These are phyloP conservation scores for Blastobotrys parvus DNA, from an alignment of 805 yeast species.

Conservation along the genomic window DNA sequence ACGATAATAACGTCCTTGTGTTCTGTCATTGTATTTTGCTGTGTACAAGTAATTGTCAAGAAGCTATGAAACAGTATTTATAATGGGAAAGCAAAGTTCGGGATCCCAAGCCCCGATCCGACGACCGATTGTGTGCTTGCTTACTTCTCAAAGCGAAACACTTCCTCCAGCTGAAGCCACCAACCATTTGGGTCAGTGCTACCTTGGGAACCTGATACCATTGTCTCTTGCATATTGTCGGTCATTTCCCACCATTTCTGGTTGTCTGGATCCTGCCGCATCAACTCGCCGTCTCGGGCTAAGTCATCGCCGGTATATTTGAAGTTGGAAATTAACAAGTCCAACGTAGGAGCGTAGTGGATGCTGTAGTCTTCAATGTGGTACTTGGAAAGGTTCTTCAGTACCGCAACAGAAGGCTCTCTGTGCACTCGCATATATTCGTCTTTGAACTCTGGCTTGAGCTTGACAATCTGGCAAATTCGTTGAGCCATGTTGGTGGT, in stretches of 20 bases:
- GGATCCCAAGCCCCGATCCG: no score
- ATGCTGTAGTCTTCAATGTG: constrained; percentile 37
- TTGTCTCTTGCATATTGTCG: constrained; percentile 33
- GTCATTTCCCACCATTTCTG: constrained; percentile 36
- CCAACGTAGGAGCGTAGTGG: constrained; percentile 28
- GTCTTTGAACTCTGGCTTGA: constrained; percentile 33
- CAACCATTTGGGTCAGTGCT: constrained; percentile 33
- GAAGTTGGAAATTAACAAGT: constrained; percentile 31
- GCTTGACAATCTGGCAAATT: constrained; percentile 33
- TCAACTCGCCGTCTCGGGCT: constrained; percentile 29
- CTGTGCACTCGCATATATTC: constrained; percentile 31
- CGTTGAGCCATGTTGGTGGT: not conserved
- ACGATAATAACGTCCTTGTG: constrained; percentile 36
- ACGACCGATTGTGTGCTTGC: no score
- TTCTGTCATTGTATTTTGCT: not conserved
- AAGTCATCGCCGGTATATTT: constrained; percentile 34
- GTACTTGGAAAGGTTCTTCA: constrained; percentile 28
- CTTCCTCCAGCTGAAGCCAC: constrained; percentile 34
- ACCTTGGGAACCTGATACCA: constrained; percentile 32
- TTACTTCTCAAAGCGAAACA: constrained; percentile 31
- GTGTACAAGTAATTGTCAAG: not conserved
- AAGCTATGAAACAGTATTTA: no score
- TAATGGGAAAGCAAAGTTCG: no score
- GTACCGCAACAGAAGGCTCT: constrained; percentile 28
- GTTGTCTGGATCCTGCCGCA: constrained; percentile 31